Evolutionary conservation across 176 grass and related monocot genomes (phyloP).

Genomic region (Dendrocalamus sinicus): DNA sequence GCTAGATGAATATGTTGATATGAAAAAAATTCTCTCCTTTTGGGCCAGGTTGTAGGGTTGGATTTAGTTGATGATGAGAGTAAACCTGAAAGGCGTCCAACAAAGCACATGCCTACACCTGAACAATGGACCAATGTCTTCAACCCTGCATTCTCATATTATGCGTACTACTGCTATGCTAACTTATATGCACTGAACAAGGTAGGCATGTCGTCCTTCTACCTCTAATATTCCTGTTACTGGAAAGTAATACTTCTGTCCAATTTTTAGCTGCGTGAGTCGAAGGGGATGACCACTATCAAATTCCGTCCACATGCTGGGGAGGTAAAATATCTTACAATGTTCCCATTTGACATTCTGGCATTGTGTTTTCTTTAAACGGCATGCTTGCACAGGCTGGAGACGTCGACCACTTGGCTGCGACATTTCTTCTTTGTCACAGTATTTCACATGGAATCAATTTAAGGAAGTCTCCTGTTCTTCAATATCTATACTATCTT

Average conservation of each 20-base stretch:
- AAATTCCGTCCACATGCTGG: slow-evolving; percentile 98
- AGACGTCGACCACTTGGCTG: slow-evolving; percentile 88
- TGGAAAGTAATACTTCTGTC: slow-evolving; percentile 33
- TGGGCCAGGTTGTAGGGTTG: slow-evolving; percentile 76
- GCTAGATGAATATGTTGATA: neutral
- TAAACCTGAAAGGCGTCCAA: slow-evolving; percentile 96
- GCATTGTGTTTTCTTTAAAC: slow-evolving; percentile 41
- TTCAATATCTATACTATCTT: slow-evolving; percentile 98
- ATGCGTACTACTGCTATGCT: slow-evolving; percentile 98
- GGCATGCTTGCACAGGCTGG: slow-evolving; percentile 66
- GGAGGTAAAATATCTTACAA: slow-evolving; percentile 63
- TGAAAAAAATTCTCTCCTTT: slow-evolving; percentile 24
- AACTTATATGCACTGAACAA: slow-evolving; percentile 96
- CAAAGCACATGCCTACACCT: slow-evolving; percentile 98
- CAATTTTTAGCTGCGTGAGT: slow-evolving; percentile 84
- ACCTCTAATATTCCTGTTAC: slow-evolving; percentile 31
- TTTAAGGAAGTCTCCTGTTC: slow-evolving; percentile 93
- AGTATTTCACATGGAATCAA: slow-evolving; percentile 98
- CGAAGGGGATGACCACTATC: slow-evolving; percentile 96
- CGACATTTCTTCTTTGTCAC: slow-evolving; percentile 86
- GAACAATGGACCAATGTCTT: slow-evolving; percentile 96
- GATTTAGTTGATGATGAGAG: slow-evolving; percentile 99
- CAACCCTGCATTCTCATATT: slow-evolving; percentile 98
- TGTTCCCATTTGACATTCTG: slow-evolving; percentile 30
- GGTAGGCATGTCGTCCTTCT: slow-evolving; percentile 49